Evolutionary conservation across 306 rosid species (phyloP).

Genomic region (Alnus rubra): DNA sequence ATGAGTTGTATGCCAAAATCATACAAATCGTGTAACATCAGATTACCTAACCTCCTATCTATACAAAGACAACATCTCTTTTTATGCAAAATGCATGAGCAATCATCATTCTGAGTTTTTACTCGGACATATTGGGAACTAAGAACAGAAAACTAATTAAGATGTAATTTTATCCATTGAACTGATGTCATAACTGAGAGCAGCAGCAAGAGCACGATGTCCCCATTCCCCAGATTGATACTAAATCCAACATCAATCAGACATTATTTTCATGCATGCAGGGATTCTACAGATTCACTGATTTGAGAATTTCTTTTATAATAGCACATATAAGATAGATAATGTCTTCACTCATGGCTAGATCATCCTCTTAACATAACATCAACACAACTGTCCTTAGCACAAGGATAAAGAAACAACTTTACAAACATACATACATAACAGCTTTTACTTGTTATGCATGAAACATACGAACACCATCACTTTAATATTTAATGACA

Average conservation of each 20-base stretch:
- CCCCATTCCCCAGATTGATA: not conserved
- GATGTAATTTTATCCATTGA: not conserved
- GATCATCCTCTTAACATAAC: not conserved
- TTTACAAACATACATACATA: too few species aligned
- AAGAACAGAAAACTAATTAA: not conserved
- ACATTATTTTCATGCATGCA: not conserved
- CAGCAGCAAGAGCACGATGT: not conserved
- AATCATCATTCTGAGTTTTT: not conserved
- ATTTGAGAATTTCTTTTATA: not conserved
- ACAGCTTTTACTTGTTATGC: slow-evolving; percentile 1
- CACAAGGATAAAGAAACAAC: not conserved
- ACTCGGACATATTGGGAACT: not conserved
- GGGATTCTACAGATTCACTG: not conserved
- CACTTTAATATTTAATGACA: not conserved
- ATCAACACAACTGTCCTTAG: not conserved
- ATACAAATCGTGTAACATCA: not conserved
- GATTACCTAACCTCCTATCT: not conserved
- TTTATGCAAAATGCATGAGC: not conserved
- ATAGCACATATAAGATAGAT: not conserved
- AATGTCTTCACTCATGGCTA: not conserved
- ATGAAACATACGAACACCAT: not conserved
- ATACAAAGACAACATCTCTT: not conserved
- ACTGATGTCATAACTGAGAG: not conserved
- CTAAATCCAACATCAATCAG: not conserved
- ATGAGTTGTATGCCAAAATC: slow-evolving; percentile 15